Evolutionary conservation across 371 early-diverging fungal species (phyloP), one percentile per base, ranked within the genome.

Genomic region (Gilbertella persicaria): DNA sequence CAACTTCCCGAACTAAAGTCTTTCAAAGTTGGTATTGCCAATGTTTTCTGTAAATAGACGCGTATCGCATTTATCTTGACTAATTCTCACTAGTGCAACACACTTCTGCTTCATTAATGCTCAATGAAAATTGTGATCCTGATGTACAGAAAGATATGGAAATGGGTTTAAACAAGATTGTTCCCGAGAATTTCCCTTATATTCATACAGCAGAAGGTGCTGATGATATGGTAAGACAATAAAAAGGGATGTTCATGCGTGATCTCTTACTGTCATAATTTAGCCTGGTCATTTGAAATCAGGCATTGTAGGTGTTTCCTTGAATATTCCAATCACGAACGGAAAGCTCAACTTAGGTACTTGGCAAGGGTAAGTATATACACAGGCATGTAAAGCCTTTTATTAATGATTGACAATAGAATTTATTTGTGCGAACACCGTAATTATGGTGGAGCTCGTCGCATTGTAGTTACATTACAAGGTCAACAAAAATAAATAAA

Each of bases 311-410:
- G 97, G 97, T 21, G 89, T 84, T 0, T 91, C 92, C 1, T 76
- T 96, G 20, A 91, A 87, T 56, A 90, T 96, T 38, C 97, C 97
- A 0, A 88, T 96, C 37, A 79, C 79, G 8, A 77, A 92, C 30
- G 95, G 96, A 1, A 65, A 69, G 25, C 66, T 96, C 14, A 87
- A 84, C 19, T 71, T 91, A 10, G 93, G 92, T n/a, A 90, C 86
- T n/a, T 93, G 93, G 93, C 93, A 93, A 77, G 96, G 96, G 89
- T 85, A 80, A 74, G 71, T 57, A n/a, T n/a, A n/a, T n/a, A n/a
- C n/a, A n/a, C n/a, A n/a, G n/a, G n/a, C n/a, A n/a, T n/a, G n/a
- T n/a, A n/a, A n/a, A n/a, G n/a, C n/a, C n/a, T n/a, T n/a, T n/a
- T n/a, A n/a, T n/a, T n/a, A n/a, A n/a, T n/a, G n/a, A n/a, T n/a